A percentile compares a stretch with the other conserved stretches of the same genome.
These are phyloP conservation scores for Cercospora sojina DNA, from an alignment of 2,329 filamentous ascomycete genomes.

Conservation along the genomic window DNA sequence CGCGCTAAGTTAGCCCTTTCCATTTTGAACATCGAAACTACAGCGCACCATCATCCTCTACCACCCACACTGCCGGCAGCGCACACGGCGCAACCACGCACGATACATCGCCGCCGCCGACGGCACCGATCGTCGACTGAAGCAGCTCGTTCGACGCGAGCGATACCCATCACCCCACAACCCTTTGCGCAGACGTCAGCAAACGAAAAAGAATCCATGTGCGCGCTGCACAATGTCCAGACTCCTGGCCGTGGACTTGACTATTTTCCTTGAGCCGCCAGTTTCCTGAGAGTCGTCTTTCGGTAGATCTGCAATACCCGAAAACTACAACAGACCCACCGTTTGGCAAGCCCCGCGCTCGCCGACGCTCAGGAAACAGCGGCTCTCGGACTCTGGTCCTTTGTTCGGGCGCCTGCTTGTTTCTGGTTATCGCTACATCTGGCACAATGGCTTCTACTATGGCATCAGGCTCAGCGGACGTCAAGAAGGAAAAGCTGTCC, in stretches of 20 bases:
- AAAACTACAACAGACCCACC: constrained; percentile 28
- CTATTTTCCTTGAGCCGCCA: constrained; percentile 54
- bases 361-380: constrained; percentile 40
- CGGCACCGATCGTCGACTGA: background rate
- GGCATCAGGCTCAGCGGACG: constrained; percentile 26
- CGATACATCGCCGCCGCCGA: constrained; percentile 4
- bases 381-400: constrained; percentile 34
- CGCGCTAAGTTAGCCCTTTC: constrained; percentile 5
- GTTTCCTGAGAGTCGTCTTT: constrained; percentile 39
- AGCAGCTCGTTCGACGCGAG: constrained; percentile 7
- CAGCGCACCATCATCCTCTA: background rate
- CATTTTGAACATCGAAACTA: constrained; percentile 2
- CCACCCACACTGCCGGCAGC: constrained; percentile 9
- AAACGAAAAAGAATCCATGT: constrained; percentile 40
- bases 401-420: constrained; percentile 14
- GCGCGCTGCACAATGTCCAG: constrained; percentile 52
- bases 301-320: constrained; percentile 31
- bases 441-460: constrained; percentile 36
- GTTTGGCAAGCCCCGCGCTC: constrained; percentile 34
- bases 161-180: background rate
- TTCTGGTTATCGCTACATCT: constrained; percentile 23
- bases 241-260: constrained; percentile 47
- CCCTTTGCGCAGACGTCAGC: constrained; percentile 13
- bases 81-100: constrained; percentile 6
- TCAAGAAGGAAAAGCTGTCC: constrained; percentile 36